Conservation (phyloP, 352 stramenopile genomes). For the Pythium phragmitis region DNA sequence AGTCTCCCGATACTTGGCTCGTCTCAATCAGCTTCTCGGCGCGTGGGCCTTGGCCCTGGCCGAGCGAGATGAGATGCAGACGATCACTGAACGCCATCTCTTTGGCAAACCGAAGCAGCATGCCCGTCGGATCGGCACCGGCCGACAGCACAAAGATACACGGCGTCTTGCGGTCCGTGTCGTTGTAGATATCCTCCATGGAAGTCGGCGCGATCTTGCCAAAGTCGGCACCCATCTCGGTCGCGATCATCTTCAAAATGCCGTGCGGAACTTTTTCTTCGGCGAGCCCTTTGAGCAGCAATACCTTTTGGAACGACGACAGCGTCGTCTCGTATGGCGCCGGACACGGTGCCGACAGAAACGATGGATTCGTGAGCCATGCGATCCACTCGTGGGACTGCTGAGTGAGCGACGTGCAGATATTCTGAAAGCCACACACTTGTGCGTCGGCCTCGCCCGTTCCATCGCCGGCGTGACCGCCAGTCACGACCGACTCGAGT, state of each 20-base stretch:
- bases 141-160: constrained; percentile 94
- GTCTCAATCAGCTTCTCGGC: constrained; percentile 90
- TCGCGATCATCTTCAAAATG: constrained; percentile 84
- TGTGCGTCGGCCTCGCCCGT: constrained; percentile 1
- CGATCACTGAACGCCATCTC: constrained; percentile 86
- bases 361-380: constrained; percentile 53
- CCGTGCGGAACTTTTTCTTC: constrained; percentile 90
- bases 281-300: constrained; percentile 73
- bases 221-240: constrained; percentile 87
- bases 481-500: constrained; percentile 59
- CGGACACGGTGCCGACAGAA: constrained; percentile 46
- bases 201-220: constrained; percentile 74
- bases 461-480: constrained; percentile 11
- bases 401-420: constrained; percentile 62
- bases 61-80: constrained; percentile 91
- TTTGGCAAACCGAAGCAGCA: constrained; percentile 92
- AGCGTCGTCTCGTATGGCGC: constrained; percentile 41
- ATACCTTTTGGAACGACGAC: constrained; percentile 71
- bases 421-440: constrained; percentile 47
- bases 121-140: constrained; percentile 90
- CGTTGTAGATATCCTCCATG: constrained; percentile 94
- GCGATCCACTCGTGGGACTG: constrained; percentile 57
- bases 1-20: constrained; percentile 84
- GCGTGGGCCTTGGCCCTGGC: constrained; percentile 90
- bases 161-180: constrained; percentile 90